Base-by-base conservation (phyloP, 140 eudicot genomes). In the Ambrosia hybrid region DNA sequence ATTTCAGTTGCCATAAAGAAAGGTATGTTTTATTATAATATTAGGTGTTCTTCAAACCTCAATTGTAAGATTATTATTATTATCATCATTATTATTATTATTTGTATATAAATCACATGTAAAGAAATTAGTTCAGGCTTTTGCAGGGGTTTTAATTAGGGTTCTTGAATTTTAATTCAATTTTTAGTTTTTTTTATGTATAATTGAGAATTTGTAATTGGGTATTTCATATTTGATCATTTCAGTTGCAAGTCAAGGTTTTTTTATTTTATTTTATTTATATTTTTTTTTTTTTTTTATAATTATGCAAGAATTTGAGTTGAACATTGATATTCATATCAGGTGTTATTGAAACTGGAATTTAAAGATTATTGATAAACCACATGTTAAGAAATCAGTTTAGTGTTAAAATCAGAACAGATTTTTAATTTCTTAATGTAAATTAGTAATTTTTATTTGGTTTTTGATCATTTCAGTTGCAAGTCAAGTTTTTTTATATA, bases 1-100 rank as follows among this genome's bases (percentile, higher is more conserved):
- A 61, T 85, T 81, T 75, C 79, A 57, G 68, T 78, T 77, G 75
- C 78, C 76, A 73, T 75, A 64, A 51, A 69, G 60, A 70, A 75
- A 83, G 95, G 95, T 90, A 63, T 0, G 34, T 30, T 30, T 30
- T 30, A 21, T 21, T 1, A 30, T 7, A 63, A 30, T 57, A 68
- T 7, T 51, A 57, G 67, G 46, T 33, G 70, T 37, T 78, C 60
- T 73, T 56, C 66, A 2, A 61, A 72, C 48, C 51, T 61, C 1
- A 43, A 15, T 55, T 14, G 34, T 30, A 30, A 30, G 34, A 30
- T 30, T 30, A 21, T 21, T 17, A 1, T 9, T 5, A 41, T 43
- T 43, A n/a, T n/a, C n/a, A n/a, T n/a, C n/a, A n/a, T 17, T 14
- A 48, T 46, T 61, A 11, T 16, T 62, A 57, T 26, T 26, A 41